Conservation (phyloP, 345 rosid species). For the Atalantia buxifolia region DNA sequence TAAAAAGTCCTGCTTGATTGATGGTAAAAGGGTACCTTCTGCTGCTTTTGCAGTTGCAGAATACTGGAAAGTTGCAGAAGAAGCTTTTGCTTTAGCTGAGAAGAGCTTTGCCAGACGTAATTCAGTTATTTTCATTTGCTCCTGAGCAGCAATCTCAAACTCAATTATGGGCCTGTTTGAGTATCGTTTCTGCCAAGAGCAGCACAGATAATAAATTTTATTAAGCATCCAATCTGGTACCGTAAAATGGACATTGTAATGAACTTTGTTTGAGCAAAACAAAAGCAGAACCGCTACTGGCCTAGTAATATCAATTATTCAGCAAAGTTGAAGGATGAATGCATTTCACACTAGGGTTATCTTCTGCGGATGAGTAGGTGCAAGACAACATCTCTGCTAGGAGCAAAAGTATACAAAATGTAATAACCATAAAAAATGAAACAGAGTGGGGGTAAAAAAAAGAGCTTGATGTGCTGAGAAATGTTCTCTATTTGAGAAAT, state of each 20-base stretch:
- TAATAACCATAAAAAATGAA: background rate
- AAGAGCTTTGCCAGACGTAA: slow-evolving; percentile 79
- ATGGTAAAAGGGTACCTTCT: slow-evolving; percentile 45
- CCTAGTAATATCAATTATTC: background rate
- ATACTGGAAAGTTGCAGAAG: slow-evolving; percentile 21
- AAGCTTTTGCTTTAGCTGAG: slow-evolving; percentile 32
- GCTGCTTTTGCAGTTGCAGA: slow-evolving; percentile 34
- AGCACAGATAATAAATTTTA: background rate
- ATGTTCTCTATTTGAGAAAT: background rate
- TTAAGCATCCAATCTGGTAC: background rate
- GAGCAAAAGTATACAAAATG: background rate
- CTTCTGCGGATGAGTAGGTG: background rate
- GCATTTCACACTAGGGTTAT: background rate
- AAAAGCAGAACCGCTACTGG: background rate
- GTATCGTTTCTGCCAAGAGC: slow-evolving; percentile 57
- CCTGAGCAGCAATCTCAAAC: slow-evolving; percentile 81
- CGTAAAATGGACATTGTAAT: background rate
- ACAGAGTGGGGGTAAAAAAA: background rate
- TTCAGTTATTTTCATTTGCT: slow-evolving; percentile 89
- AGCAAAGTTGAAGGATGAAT: background rate
- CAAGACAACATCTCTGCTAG: background rate
- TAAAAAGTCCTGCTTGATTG: background rate
- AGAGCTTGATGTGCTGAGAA: background rate
- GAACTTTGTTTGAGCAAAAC: background rate
- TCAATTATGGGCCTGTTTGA: slow-evolving; percentile 72